Evolutionary conservation across 2,329 filamentous ascomycete genomes (phyloP), one percentile per base, ranked within the genome.

Genomic region (Fusarium sp.): DNA sequence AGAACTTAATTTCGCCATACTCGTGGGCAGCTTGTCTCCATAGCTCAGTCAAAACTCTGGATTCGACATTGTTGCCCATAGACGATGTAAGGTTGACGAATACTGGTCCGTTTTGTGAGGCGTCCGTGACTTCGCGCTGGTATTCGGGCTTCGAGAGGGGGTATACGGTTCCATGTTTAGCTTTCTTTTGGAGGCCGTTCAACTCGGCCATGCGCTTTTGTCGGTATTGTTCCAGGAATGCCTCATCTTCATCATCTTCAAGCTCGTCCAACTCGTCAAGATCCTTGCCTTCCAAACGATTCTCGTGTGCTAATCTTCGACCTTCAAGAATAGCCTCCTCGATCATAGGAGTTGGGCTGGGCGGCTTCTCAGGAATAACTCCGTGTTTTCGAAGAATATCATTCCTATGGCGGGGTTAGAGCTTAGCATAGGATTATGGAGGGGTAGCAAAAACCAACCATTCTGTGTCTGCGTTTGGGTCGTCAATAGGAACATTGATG

Each of bases 391-490:
- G 93, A 60, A 99, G 90, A 76, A 99, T 99, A 74, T 99, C 96
- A 79, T 99, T 99, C 95, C 95, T 98, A 68, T 58, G 51, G 64
- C 57, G 61, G 64, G 71, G 68, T 80, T 63, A 79, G 74, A 72
- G 59, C 52, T 63, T 51, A 53, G 33, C 39, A 24, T 46, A 46
- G 43, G n/a, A 15, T 7, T 10, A 69, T 72, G 67, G 71, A 75
- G 72, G 72, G 73, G 66, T 66, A 70, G 42, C 31, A 68, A 33
- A 24, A 45, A 95, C 68, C n/a, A 34, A 75, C 96, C 96, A 99
- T 91, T 99, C 96, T 68, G 96, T 99, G 79, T 99, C 96, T 68
- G 94, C 96, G 77, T 98, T 97, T 33, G 95, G 95, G 78, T 98
- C 91, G 78, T 97, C 94, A 72, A 99, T 92, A 44, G 95, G 94